Conservation (phyloP, 2,329 filamentous ascomycete genomes). For the Fusarium sp. region DNA sequence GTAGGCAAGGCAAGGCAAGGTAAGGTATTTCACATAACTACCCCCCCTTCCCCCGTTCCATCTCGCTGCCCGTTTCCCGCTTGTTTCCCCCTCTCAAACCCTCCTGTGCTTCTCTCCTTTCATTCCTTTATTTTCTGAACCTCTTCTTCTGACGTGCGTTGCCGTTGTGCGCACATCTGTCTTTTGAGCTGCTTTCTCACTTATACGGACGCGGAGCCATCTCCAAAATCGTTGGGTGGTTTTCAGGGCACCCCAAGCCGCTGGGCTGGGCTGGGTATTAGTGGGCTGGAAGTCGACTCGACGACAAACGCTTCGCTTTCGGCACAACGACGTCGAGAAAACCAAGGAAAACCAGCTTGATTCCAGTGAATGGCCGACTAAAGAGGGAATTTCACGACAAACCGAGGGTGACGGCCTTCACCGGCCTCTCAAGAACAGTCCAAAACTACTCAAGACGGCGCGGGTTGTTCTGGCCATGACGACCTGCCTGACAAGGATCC, state of each 20-base stretch:
- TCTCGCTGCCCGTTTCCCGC: constrained; percentile 49
- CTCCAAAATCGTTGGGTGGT: constrained; percentile 41
- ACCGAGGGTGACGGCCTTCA: constrained; percentile 36
- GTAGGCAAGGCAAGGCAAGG: constrained; percentile 39
- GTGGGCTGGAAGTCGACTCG: constrained; percentile 25
- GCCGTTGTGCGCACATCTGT: constrained; percentile 40
- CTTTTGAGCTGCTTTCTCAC: constrained; percentile 40
- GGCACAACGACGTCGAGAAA: constrained; percentile 25
- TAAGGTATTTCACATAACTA: constrained; percentile 55
- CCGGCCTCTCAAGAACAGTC: constrained; percentile 35
- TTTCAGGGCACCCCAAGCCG: constrained; percentile 41
- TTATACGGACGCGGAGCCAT: constrained; percentile 43
- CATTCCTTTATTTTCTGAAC: constrained; percentile 16
- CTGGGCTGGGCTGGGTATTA: constrained; percentile 34
- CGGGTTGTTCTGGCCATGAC: constrained; percentile 49
- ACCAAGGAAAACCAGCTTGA: constrained; percentile 9
- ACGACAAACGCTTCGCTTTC: constrained; percentile 7
- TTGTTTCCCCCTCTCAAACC: constrained; percentile 45
- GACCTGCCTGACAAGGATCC: constrained; percentile 49
- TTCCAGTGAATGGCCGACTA: constrained; percentile 9
- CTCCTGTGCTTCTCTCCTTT: constrained; percentile 36
- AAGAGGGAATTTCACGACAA: constrained; percentile 29
- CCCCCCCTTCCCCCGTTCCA: constrained; percentile 54
- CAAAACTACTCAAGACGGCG: constrained; percentile 46
- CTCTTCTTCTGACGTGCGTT: constrained; percentile 35